Evolutionary conservation across 305 asterid species (phyloP), one percentile per base, ranked within the genome.

Genomic region (Fraxinus angustifolia): DNA sequence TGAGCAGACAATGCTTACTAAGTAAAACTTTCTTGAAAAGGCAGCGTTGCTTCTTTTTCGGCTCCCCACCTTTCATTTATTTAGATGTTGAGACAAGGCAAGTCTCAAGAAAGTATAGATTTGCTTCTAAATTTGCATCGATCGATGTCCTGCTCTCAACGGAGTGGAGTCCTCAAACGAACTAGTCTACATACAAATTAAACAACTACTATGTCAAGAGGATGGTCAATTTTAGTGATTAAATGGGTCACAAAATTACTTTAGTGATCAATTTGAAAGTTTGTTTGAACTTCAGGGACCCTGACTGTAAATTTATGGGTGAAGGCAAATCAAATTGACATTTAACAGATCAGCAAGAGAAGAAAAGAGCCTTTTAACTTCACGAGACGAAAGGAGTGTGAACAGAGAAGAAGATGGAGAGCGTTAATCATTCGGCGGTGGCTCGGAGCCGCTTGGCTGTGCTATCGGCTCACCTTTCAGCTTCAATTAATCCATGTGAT

Each of bases 381-480:
- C 26, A 6, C 11, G 6, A 6, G 10, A n/a, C 67, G 17, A 17
- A 1, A n/a, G 28, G 67, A 56, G 67, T 5, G 26, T 17, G 67
- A 56, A 17, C 10, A 56, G 28, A 56, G 77, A 33, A 56, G 77
- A 33, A 79, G 36, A 90, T 91, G 96, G 95, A 87, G 81, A 79
- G 80, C 42, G 80, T 82, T 1, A 91, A 92, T 85, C 84, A 50
- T 78, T 87, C 98, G 35, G 71, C 82, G 31, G 89, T 88, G 75
- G 98, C 97, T 76, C 91, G 97, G 76, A 88, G 87, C 78, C 93
- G 97, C 16, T 85, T 94, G 73, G 92, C 97, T 28, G 94, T 94
- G 74, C 93, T 94, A 23, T 88, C 97, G 71, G 96, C 97, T 85
- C 98, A 94, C 78, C 91, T 94, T 1, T 84, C 86, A 14, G 86